Conservation (phyloP, 176 grass and related monocot species). For the Melocanna baccifera region DNA sequence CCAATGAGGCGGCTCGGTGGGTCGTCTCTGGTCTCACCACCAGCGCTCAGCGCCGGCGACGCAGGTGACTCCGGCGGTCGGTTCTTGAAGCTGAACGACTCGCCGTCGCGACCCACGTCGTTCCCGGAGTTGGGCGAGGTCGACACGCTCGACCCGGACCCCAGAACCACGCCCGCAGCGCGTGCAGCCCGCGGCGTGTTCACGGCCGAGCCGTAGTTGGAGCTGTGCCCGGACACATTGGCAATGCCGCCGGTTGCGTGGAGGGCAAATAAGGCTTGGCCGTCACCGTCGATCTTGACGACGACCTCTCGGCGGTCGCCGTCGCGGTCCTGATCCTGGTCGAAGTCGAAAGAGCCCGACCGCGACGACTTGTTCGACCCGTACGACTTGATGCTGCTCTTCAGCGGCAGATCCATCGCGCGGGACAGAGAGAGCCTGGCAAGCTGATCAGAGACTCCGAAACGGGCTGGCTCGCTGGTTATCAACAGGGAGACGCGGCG, state of each 20-base stretch:
- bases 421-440: neutral
- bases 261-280: slow-evolving; percentile 12
- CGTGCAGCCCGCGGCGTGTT: slow-evolving; percentile 15
- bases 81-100: slow-evolving; percentile 63
- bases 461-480: slow-evolving; percentile 13
- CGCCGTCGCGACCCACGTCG: slow-evolving; percentile 25
- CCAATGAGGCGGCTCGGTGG: slow-evolving; percentile 72
- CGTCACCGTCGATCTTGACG: slow-evolving; percentile 71
- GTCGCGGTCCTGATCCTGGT: slow-evolving; percentile 36
- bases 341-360: slow-evolving; percentile 50
- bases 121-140: slow-evolving; percentile 8
- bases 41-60: slow-evolving; percentile 11
- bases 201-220: neutral
- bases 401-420: slow-evolving; percentile 40
- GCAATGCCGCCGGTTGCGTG: neutral
- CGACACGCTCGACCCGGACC: neutral
- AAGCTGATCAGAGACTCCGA: neutral
- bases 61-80: slow-evolving; percentile 10
- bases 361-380: slow-evolving; percentile 25
- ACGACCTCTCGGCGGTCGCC: slow-evolving; percentile 59
- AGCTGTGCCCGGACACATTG: neutral
- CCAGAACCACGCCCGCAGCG: neutral
- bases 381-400: slow-evolving; percentile 26
- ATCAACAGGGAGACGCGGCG: neutral
- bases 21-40: slow-evolving; percentile 49